phyloP scores from a whole-genome alignment of 139 green algal species.

The Auxenochlorella pyrenoidosa region DNA sequence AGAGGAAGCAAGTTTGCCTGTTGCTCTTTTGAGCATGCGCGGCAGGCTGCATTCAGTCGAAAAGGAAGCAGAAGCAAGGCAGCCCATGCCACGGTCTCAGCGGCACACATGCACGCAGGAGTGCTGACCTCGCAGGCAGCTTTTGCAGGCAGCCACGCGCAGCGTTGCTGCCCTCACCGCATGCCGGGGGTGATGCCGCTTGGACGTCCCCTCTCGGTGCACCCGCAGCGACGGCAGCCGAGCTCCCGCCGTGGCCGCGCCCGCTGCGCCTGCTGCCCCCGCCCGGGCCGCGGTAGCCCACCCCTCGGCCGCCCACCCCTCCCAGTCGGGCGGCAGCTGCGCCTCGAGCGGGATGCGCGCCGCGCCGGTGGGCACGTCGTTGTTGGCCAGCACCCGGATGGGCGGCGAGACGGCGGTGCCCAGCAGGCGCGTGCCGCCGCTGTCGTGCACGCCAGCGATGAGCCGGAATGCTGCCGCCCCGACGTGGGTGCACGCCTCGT shows the following conservation, averaged over 20 bases:
- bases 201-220: neutral
- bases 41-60: too few species aligned
- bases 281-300: neutral
- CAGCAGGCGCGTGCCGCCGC: conserved; percentile 39
- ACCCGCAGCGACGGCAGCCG: neutral
- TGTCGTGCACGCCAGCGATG: conserved; percentile 42
- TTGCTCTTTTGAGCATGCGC: neutral
- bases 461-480: conserved; percentile 48
- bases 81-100: neutral
- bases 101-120: neutral
- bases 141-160: too few species aligned
- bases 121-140: too few species aligned
- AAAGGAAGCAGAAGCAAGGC: neutral
- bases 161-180: neutral
- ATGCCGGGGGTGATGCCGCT: neutral
- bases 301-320: conserved; percentile 28
- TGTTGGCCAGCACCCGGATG: conserved; percentile 76
- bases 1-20: neutral
- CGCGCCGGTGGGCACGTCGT: conserved; percentile 70
- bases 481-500: conserved; percentile 78
- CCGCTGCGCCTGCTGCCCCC: neutral
- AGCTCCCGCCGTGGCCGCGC: neutral
- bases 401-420: conserved; percentile 52
- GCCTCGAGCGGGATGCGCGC: conserved; percentile 51
- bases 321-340: conserved; percentile 19